Base-by-base conservation (phyloP, 805 yeast genomes). In the Schwanniomyces occidentalis region DNA sequence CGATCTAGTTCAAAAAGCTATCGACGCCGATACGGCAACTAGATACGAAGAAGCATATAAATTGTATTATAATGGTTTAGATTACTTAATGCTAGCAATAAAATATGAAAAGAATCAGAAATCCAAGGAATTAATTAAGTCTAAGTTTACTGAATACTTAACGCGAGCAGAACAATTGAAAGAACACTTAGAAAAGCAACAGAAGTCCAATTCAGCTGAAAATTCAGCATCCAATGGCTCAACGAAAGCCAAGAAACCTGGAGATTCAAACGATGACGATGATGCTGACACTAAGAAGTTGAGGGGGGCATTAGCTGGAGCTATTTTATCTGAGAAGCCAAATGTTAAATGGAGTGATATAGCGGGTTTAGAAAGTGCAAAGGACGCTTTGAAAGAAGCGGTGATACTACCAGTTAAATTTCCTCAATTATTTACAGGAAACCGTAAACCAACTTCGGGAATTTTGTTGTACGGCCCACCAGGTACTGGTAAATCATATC, bases 401-500 rank as follows among this genome's bases (percentile, higher is more conserved):
- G 99, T 93, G 25, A 93, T 93, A 24, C 69, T 93, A 42, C 99
- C 99, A 1, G 97, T 91, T 13, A 85, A 84, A 58, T 91, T 93
- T 59, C 99, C 99, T 2, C 98, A 93, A 50, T 65, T 93, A 40
- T 93, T 93, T 64, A 87, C 84, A 7, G 99, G 99, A 1, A 91
- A 88, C 57, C 76, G 99, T 44, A 86, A 87, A 54, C 99, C 99
- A 2, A 81, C 91, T 3, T 72, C 86, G 5, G 99, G 99, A 28
- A 91, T 93, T 30, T 62, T 93, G 30, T 65, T 93, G 15, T 65
- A 61, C 38, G 74, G 74, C 0, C 74, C 74, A 8, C 99, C 99
- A 2, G 99, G 99, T 52, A 93, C 99, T 0, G 99, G 99, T 71
- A 93, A 93, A 55, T 91, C 98, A 2, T 93, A 82, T 54, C 68